These are phyloP conservation scores for Noccaea bulbosa DNA, from an alignment of 345 rosid species.

Conservation along the genomic window DNA sequence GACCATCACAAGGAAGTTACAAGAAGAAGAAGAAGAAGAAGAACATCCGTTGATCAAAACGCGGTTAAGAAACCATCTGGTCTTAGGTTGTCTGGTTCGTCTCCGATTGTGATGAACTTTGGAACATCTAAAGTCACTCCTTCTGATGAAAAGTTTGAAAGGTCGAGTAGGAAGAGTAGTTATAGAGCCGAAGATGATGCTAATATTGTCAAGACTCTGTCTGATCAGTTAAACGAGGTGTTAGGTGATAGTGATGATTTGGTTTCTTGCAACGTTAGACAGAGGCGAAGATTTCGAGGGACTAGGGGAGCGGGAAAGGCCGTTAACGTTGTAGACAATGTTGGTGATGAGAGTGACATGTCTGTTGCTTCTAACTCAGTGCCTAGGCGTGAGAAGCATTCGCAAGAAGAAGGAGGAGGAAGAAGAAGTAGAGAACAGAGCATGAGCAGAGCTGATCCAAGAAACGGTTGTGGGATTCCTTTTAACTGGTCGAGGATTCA, in stretches of 20 bases:
- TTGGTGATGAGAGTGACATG: constrained; percentile 64
- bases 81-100: constrained; percentile 66
- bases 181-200: constrained; percentile 48
- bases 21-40: constrained; percentile 61
- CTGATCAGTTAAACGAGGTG: constrained; percentile 71
- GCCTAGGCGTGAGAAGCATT: constrained; percentile 52
- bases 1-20: constrained; percentile 47
- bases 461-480: constrained; percentile 93
- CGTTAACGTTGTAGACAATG: constrained; percentile 50
- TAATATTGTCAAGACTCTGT: constrained; percentile 57
- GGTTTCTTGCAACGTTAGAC: constrained; percentile 62
- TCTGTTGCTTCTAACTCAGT: constrained; percentile 81
- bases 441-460: constrained; percentile 61
- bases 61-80: constrained; percentile 58
- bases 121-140: constrained; percentile 68
- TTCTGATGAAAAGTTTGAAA: constrained; percentile 47
- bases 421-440: constrained; percentile 52
- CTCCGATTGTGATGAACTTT: constrained; percentile 55
- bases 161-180: constrained; percentile 59
- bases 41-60: constrained; percentile 54
- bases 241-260: constrained; percentile 69
- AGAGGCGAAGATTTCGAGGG: constrained; percentile 70
- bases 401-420: constrained; percentile 58
- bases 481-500: constrained; percentile 99
- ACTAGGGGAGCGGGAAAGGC: constrained; percentile 55